Base-by-base conservation (phyloP, 106 monocot species). In the Acorus gramineus region DNA sequence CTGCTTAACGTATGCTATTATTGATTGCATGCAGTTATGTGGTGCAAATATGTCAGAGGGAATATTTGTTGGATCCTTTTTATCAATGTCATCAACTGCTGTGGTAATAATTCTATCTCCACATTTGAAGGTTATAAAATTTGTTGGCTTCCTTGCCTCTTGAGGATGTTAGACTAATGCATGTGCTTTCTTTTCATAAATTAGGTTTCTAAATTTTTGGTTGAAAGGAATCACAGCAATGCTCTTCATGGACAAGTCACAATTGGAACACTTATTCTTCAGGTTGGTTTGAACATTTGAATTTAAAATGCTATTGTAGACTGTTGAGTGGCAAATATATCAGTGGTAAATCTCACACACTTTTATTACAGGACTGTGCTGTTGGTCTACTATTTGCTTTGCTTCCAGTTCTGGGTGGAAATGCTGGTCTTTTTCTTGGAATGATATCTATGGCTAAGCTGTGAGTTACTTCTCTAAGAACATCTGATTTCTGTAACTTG, bases 71-170 rank as follows among this genome's bases (percentile, higher is more conserved):
- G 96, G 96, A 59, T 82, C 80, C 49, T 87, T 98, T 64, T 67
- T 98, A 65, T 98, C 96, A 49, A 98, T 98, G 96, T 98, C 96
- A 61, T 98, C 96, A 62, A 98, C 96, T 7, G 96, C 96, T 52
- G 91, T 98, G 80, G 96, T 91, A 77, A 78, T 52, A 53, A 60
- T 71, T 57, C 51, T 72, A 63, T 44, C 7, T 67, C 44, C 14
- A 56, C 13, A 44, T 56, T 63, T 43, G 12, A 12, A 44, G 10
- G n/a, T 50, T 4, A 48, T 47, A 48, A 63, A 47, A 6, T 61
- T n/a, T 61, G 46, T 47, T 61, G 46, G 61, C 28, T 28, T 28
- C 28, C 28, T 28, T 28, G 28, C 28, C 28, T 28, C 28, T 28
- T 47, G 28, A 11, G 4, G 6, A n/a, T 46, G 3, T 46, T 47